A percentile compares a stretch with the other conserved stretches of the same genome.
Evolutionary conservation across 2,329 filamentous ascomycete species (phyloP).

Genomic region (Sporothrix inflata): DNA sequence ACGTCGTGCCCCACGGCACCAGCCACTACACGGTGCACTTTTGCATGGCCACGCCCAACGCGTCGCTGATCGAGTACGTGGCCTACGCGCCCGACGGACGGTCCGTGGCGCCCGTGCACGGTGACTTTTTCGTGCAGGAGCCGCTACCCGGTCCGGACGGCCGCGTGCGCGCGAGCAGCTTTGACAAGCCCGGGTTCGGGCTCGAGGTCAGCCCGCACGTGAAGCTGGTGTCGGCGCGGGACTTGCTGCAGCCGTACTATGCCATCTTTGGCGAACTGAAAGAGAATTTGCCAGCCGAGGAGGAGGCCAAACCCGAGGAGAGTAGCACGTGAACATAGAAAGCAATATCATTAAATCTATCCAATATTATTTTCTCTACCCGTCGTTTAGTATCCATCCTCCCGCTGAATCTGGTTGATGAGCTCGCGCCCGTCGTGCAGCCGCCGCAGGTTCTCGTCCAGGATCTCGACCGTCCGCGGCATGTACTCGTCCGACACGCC

Average conservation of each 20-base stretch:
- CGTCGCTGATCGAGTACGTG: conserved; percentile 93
- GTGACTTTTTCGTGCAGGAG: conserved; percentile 86
- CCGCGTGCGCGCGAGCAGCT: conserved; percentile 73
- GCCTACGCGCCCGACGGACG: conserved; percentile 91
- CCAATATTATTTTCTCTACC: background rate
- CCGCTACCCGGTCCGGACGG: conserved; percentile 78
- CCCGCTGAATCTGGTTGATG: conserved; percentile 31
- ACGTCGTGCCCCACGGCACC: conserved; percentile 89
- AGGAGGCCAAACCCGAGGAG: too few species aligned
- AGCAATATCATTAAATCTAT: too few species aligned
- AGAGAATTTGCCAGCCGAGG: background rate
- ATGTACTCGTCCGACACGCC: conserved; percentile 47
- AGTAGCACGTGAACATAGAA: too few species aligned
- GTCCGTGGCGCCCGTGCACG: conserved; percentile 88
- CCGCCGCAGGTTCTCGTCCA: conserved; percentile 45
- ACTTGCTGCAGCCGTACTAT: conserved; percentile 65
- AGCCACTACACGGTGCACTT: conserved; percentile 97
- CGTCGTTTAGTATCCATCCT: conserved; percentile 31
- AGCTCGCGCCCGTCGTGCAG: conserved; percentile 28
- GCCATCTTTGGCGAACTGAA: conserved; percentile 26
- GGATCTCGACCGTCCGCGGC: conserved; percentile 47
- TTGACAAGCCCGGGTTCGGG: conserved; percentile 91
- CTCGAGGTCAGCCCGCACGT: conserved; percentile 84
- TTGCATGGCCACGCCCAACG: conserved; percentile 89
- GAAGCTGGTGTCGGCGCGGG: conserved; percentile 75